Percentiles rank a stretch among this genome's conserved stretches.
These are phyloP conservation scores for Russula griseocarnosa DNA, from an alignment of 768 basidiomycete species.

Conservation along the genomic window DNA sequence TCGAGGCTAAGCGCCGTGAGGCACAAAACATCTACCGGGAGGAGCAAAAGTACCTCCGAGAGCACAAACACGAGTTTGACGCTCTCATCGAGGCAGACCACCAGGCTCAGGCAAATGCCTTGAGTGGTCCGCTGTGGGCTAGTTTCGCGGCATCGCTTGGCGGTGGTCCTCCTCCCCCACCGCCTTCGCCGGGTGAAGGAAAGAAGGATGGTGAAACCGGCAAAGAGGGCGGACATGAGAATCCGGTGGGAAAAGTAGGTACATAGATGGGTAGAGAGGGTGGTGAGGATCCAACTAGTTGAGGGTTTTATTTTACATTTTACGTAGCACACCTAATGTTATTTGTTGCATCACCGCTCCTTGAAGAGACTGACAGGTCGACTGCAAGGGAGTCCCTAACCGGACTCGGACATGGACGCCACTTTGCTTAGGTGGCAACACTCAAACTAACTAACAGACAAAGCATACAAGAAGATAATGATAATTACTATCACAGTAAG, in stretches of 20 bases:
- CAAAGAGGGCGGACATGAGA: constrained; percentile 3
- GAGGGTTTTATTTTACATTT: not conserved
- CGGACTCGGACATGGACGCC: not conserved
- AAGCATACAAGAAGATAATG: not conserved
- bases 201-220: constrained; percentile 5
- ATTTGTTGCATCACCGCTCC: constrained; percentile 16
- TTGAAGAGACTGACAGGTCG: not conserved
- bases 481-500: too few relatives aligned
- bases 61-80: constrained; percentile 51
- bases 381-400: not conserved
- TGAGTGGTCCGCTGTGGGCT: constrained; percentile 41
- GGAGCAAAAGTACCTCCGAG: constrained; percentile 49
- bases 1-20: constrained; percentile 49
- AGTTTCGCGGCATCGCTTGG: constrained; percentile 18
- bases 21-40: constrained; percentile 51
- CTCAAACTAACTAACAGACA: not conserved
- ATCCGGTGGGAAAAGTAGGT: not conserved
- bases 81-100: constrained; percentile 49
- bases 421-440: not conserved
- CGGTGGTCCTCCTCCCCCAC: constrained; percentile 24
- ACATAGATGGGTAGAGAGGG: constrained; percentile 12
- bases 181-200: constrained; percentile 10
- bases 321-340: constrained; percentile 18
- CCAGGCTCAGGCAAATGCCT: constrained; percentile 46
- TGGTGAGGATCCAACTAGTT: not conserved